Evolutionary conservation across 768 basidiomycete species (phyloP).

Genomic region (Serendipita vermifera): DNA sequence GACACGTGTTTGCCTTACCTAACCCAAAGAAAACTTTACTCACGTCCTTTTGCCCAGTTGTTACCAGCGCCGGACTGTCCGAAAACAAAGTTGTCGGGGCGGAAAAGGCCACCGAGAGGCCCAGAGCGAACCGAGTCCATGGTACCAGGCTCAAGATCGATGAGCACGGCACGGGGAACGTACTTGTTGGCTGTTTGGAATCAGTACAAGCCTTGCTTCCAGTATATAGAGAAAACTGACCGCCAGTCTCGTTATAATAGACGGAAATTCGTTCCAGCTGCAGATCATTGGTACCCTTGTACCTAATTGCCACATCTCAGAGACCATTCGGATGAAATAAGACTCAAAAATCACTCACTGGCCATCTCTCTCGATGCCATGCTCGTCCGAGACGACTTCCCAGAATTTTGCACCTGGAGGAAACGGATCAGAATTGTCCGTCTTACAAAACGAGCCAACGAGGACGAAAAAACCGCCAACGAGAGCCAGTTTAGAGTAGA

Average conservation of each 20-base stretch:
- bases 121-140: conserved; percentile 89
- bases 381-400: conserved; percentile 98
- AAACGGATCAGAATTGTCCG: conserved; percentile 17
- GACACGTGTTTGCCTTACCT: conserved; percentile 11
- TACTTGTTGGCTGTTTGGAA: conserved; percentile 59
- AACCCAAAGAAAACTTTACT: conserved; percentile 30
- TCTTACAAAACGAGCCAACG: conserved; percentile 15
- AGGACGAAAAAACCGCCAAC: neutral
- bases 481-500: neutral
- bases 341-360: conserved; percentile 22
- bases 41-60: conserved; percentile 99
- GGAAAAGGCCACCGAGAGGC: conserved; percentile 83
- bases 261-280: conserved; percentile 97
- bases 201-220: conserved; percentile 1
- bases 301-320: conserved; percentile 25
- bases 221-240: conserved; percentile 12
- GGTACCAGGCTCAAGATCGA: conserved; percentile 96
- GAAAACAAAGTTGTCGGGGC: conserved; percentile 97
- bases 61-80: conserved; percentile 98
- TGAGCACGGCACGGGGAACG: conserved; percentile 93
- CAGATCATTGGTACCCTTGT: conserved; percentile 87
- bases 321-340: neutral
- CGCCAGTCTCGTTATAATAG: conserved; percentile 93
- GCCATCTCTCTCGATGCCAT: conserved; percentile 90
- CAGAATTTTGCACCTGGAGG: conserved; percentile 80